Conservation (phyloP, 148 eudicot genomes). For the Persicaria maculosa region DNA sequence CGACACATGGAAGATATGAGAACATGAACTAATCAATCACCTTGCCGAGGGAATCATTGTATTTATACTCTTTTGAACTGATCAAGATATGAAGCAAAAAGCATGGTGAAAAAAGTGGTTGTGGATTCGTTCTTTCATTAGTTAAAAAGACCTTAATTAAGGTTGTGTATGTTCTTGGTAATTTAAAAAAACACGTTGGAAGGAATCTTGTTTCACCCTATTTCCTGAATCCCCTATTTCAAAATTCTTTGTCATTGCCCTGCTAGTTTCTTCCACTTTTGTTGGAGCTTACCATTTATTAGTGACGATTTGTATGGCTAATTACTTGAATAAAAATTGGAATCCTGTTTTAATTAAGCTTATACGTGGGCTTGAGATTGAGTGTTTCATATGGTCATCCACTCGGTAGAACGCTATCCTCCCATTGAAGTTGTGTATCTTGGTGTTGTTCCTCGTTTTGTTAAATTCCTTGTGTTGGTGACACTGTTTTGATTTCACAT, state of each 20-base stretch:
- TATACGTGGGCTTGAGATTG: too few species aligned
- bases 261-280: not conserved
- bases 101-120: constrained; percentile 1
- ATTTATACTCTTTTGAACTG: not conserved
- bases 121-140: not conserved
- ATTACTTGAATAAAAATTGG: too few species aligned
- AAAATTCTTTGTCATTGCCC: not conserved
- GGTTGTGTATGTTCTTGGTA: not conserved
- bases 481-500: too few species aligned
- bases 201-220: not conserved
- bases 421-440: too few species aligned
- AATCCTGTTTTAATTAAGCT: too few species aligned
- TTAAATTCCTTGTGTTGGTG: too few species aligned
- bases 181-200: not conserved
- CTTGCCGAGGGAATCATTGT: not conserved
- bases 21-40: not conserved
- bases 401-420: too few species aligned
- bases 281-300: too few species aligned
- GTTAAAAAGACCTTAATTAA: not conserved
- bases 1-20: not conserved
- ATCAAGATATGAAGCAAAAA: not conserved
- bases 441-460: too few species aligned
- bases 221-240: not conserved
- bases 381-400: too few species aligned
- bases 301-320: too few species aligned